phyloP scores from a whole-genome alignment of 163 green algal species.

The Coccomyxa subellipsoidea region DNA sequence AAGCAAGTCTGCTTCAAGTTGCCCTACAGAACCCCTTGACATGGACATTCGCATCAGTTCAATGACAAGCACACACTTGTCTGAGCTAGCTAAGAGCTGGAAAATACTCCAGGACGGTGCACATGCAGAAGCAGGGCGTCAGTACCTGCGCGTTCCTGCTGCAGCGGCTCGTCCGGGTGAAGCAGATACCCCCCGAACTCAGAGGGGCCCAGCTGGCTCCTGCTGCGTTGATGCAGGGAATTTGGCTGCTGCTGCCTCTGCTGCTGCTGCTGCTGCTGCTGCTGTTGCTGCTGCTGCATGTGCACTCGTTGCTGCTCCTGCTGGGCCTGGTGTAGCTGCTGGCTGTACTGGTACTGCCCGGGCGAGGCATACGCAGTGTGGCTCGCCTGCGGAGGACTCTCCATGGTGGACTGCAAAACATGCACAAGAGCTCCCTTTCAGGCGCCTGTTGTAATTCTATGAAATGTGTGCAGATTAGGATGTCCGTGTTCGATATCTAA shows the following conservation, averaged over 20 bases:
- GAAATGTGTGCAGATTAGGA: too few species aligned
- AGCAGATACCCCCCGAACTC: background rate
- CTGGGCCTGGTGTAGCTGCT: background rate
- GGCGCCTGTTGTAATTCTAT: too few species aligned
- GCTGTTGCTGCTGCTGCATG: background rate
- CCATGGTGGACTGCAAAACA: background rate
- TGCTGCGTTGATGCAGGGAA: too few species aligned
- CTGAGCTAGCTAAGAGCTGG: background rate
- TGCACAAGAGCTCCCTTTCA: too few species aligned
- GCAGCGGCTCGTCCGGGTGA: background rate
- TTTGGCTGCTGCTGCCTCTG: background rate
- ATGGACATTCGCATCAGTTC: too few species aligned
- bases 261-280: background rate
- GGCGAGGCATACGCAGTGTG: background rate
- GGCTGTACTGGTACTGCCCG: background rate
- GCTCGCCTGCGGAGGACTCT: background rate
- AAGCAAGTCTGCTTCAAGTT: too few species aligned
- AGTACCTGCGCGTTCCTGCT: background rate
- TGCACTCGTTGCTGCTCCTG: background rate
- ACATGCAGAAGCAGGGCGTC: background rate
- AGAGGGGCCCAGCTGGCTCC: background rate
- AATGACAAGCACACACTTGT: too few species aligned
- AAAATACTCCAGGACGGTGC: background rate
- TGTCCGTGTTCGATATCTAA: too few species aligned
- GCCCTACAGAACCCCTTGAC: too few species aligned